phyloP scores from a whole-genome alignment of 352 stramenopile genomes.

The Peronospora destructor region DNA sequence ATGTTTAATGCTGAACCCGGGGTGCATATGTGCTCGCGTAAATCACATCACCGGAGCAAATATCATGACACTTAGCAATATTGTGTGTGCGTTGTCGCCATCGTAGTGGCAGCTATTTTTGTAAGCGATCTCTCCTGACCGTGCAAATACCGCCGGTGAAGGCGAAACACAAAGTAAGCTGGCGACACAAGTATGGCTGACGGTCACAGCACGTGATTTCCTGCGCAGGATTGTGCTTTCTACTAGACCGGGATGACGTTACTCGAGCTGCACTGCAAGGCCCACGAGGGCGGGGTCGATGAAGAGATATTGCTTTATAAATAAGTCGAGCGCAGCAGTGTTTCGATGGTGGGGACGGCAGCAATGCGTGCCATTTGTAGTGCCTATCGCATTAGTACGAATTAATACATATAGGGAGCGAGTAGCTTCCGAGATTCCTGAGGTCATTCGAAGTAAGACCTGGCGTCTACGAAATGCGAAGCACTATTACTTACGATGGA shows the following conservation, averaged over 20 bases:
- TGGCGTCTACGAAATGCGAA: neutral
- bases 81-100: conserved; percentile 15
- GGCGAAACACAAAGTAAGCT: conserved; percentile 16
- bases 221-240: conserved; percentile 7
- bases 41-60: conserved; percentile 11
- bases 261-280: too few relatives aligned
- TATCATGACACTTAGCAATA: conserved; percentile 16
- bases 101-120: conserved; percentile 13
- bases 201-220: conserved; percentile 14
- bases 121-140: too few relatives aligned
- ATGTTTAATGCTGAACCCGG: conserved; percentile 6
- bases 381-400: too few relatives aligned
- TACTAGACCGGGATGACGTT: too few relatives aligned
- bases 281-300: too few relatives aligned
- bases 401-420: too few relatives aligned
- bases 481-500: neutral
- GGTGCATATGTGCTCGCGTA: conserved; percentile 14
- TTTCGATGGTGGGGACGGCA: too few relatives aligned
- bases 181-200: conserved; percentile 22
- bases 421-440: too few relatives aligned
- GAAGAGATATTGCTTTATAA: too few relatives aligned
- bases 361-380: too few relatives aligned
- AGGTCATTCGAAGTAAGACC: too few relatives aligned
- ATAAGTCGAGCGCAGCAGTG: too few relatives aligned
- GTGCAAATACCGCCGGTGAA: conserved; percentile 18